These are phyloP conservation scores for Aureobasidium sp. DNA, from an alignment of 2,329 filamentous ascomycete species.

Conservation along the genomic window DNA sequence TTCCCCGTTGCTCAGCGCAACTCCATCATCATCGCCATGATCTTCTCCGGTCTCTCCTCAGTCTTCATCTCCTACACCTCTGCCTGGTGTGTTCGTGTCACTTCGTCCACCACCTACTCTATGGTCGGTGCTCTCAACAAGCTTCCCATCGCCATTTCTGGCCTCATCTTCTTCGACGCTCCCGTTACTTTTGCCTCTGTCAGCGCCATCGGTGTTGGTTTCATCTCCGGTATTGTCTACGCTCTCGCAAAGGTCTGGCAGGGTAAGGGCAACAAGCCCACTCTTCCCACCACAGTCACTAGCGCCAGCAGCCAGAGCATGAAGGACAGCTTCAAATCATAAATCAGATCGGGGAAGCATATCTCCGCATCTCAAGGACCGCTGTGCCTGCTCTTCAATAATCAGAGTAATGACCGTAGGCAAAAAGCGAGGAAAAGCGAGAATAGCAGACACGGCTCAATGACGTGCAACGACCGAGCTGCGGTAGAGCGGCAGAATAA, in stretches of 20 bases:
- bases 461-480: neutral
- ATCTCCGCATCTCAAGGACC: neutral
- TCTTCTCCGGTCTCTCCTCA: slow-evolving; percentile 85
- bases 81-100: slow-evolving; percentile 96
- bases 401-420: neutral
- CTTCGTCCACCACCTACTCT: slow-evolving; percentile 94
- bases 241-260: slow-evolving; percentile 71
- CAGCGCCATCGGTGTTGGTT: slow-evolving; percentile 83
- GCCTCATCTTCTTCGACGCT: slow-evolving; percentile 90
- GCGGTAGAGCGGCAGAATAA: neutral
- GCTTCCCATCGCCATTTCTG: slow-evolving; percentile 86
- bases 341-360: slow-evolving; percentile 9
- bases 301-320: slow-evolving; percentile 89
- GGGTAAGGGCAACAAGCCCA: slow-evolving; percentile 40
- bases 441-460: neutral
- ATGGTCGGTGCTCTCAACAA: slow-evolving; percentile 99
- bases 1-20: slow-evolving; percentile 80
- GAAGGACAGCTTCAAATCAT: slow-evolving; percentile 74
- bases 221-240: slow-evolving; percentile 87
- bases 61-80: slow-evolving; percentile 99
- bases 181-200: slow-evolving; percentile 89
- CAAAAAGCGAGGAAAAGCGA: neutral
- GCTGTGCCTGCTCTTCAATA: neutral
- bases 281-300: slow-evolving; percentile 51
- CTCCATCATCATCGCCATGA: slow-evolving; percentile 75